Evolutionary conservation across 2,329 filamentous ascomycete species (phyloP).

Genomic region (Biscogniauxia marginata): DNA sequence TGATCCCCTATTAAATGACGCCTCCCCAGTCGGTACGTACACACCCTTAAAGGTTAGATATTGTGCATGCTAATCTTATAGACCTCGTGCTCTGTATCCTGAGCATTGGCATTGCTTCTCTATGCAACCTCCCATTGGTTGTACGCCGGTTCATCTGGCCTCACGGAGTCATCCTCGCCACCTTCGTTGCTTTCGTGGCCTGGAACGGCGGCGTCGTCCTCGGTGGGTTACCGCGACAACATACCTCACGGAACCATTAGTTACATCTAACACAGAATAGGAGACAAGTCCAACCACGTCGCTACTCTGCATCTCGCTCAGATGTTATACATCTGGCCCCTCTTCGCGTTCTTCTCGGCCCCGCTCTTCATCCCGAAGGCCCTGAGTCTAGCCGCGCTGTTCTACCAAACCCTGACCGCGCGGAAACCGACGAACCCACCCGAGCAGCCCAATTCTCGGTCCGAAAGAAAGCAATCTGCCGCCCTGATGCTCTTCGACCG

Average conservation of each 20-base stretch:
- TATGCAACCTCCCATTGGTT: slow-evolving; percentile 47
- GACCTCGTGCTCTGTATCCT: slow-evolving; percentile 57
- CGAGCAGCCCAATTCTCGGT: background rate
- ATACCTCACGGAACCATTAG: background rate
- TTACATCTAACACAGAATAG: slow-evolving; percentile 44
- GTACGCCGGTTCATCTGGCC: slow-evolving; percentile 51
- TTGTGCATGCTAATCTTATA: slow-evolving; percentile 22
- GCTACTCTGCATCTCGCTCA: slow-evolving; percentile 87
- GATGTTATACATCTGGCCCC: slow-evolving; percentile 93
- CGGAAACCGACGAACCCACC: background rate
- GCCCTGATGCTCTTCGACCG: slow-evolving; percentile 19
- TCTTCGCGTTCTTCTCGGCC: slow-evolving; percentile 84
- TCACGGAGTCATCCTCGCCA: slow-evolving; percentile 59
- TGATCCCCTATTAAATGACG: slow-evolving; percentile 48
- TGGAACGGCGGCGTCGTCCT: slow-evolving; percentile 94
- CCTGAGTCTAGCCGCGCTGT: slow-evolving; percentile 37
- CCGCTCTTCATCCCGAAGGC: slow-evolving; percentile 64
- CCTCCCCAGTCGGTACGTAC: slow-evolving; percentile 50
- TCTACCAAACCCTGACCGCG: slow-evolving; percentile 4
- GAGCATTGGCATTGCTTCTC: slow-evolving; percentile 61
- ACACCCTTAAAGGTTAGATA: background rate
- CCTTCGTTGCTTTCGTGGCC: slow-evolving; percentile 72
- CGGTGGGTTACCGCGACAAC: slow-evolving; percentile 54
- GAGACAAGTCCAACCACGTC: slow-evolving; percentile 92
- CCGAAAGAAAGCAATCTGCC: slow-evolving; percentile 2